phyloP scores from a whole-genome alignment of 345 rosid species.

The Citrus cavaleriei region DNA sequence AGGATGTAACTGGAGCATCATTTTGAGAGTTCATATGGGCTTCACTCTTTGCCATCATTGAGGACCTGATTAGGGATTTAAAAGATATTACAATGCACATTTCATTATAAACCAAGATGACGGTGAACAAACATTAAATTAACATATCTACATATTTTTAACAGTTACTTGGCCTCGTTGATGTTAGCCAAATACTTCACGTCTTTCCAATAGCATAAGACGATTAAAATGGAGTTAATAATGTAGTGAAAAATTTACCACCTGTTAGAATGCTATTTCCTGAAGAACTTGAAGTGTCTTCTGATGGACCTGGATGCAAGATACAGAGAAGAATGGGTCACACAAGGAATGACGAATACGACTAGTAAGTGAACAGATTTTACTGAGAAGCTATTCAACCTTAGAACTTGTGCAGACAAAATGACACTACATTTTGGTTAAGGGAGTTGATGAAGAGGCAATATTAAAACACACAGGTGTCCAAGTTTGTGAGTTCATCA shows the following conservation, averaged over 20 bases:
- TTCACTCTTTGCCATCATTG: conserved; percentile 31
- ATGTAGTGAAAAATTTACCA: conserved; percentile 4
- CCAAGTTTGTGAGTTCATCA: not conserved
- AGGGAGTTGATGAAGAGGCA: not conserved
- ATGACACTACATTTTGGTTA: not conserved
- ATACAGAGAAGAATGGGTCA: conserved; percentile 5
- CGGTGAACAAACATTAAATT: not conserved
- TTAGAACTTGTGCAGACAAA: not conserved
- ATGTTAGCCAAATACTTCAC: not conserved
- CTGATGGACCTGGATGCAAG: conserved; percentile 65
- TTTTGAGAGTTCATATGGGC: conserved; percentile 5
- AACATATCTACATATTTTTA: not conserved
- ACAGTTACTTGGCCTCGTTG: not conserved
- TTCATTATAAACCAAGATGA: not conserved
- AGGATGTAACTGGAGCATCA: conserved; percentile 12
- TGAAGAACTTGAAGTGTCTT: conserved; percentile 80
- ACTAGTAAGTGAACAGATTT: not conserved
- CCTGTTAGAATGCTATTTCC: conserved; percentile 72
- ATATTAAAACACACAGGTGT: not conserved
- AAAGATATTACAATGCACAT: not conserved
- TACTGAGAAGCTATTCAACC: not conserved
- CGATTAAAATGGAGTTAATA: not conserved
- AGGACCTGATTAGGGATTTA: conserved; percentile 18
- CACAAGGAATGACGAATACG: not conserved
- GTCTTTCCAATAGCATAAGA: not conserved